These are phyloP conservation scores for Orbilia oligospora DNA, from an alignment of 2,329 filamentous ascomycete genomes.

Conservation along the genomic window DNA sequence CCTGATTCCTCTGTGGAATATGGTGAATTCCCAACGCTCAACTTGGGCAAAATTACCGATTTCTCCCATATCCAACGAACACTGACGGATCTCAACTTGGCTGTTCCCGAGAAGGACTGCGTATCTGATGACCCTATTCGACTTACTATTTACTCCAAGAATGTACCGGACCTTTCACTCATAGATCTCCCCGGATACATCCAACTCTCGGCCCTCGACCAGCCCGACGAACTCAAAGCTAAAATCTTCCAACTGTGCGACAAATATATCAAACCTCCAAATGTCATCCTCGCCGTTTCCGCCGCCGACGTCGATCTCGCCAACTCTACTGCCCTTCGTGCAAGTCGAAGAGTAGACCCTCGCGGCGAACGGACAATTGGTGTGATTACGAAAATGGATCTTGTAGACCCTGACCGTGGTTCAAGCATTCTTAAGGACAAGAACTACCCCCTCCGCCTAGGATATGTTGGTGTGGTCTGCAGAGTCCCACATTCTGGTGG, in stretches of 20 bases:
- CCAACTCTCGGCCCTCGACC: conserved; percentile 91
- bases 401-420: conserved; percentile 87
- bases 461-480: conserved; percentile 95
- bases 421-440: conserved; percentile 84
- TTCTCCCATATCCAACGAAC: conserved; percentile 94
- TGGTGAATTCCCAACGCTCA: conserved; percentile 94
- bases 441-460: conserved; percentile 94
- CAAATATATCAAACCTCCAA: conserved; percentile 96
- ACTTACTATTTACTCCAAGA: conserved; percentile 92
- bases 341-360: conserved; percentile 91
- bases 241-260: conserved; percentile 97
- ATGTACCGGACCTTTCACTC: conserved; percentile 93
- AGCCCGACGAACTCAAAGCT: conserved; percentile 90
- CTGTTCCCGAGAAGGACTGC: conserved; percentile 90
- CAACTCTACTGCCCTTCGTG: conserved; percentile 91
- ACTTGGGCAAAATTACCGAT: conserved; percentile 89
- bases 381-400: conserved; percentile 99
- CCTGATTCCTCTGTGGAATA: conserved; percentile 89
- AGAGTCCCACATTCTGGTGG: conserved; percentile 81
- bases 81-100: conserved; percentile 92
- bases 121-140: conserved; percentile 98
- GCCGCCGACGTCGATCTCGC: conserved; percentile 97
- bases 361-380: conserved; percentile 96
- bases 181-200: conserved; percentile 99
- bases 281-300: conserved; percentile 96